Evolutionary conservation across 2,329 filamentous ascomycete species (phyloP).

Genomic region (Fusarium sp.): DNA sequence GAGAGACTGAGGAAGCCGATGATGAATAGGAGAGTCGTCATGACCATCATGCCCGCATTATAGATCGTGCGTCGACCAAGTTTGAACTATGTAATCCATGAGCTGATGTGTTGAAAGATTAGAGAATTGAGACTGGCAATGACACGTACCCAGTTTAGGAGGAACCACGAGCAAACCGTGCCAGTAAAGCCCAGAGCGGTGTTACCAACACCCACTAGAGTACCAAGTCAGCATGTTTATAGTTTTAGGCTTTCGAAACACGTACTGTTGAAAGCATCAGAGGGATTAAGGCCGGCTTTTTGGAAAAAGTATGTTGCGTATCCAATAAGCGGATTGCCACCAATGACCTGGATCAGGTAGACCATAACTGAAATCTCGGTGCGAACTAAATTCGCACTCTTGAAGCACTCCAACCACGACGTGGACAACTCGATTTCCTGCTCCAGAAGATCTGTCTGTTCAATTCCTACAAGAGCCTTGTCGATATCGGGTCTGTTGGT

Average conservation of each 20-base stretch:
- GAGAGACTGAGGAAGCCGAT: constrained; percentile 48
- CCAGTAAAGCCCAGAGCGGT: constrained; percentile 54
- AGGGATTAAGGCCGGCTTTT: constrained; percentile 52
- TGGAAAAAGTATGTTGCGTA: constrained; percentile 59
- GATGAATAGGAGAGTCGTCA: constrained; percentile 50
- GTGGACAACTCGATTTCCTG: constrained; percentile 49
- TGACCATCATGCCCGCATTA: constrained; percentile 51
- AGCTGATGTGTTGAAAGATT: not conserved
- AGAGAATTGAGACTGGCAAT: fast-evolving
- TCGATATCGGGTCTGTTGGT: constrained; percentile 51
- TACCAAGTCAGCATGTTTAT: not conserved
- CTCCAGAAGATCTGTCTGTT: constrained; percentile 58
- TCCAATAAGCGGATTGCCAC: constrained; percentile 51
- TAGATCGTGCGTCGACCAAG: constrained; percentile 55
- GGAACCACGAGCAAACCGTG: constrained; percentile 52
- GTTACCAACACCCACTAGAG: constrained; percentile 50
- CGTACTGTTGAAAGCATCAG: constrained; percentile 45
- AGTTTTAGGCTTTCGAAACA: not conserved
- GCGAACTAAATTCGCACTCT: constrained; percentile 55
- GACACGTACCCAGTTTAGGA: constrained; percentile 16
- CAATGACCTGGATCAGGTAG: constrained; percentile 51
- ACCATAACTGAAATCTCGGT: constrained; percentile 57
- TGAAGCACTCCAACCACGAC: constrained; percentile 57
- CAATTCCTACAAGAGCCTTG: constrained; percentile 71
- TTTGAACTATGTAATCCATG: not conserved